Evolutionary conservation across 23 red algal genomes (phyloP), one percentile per base, ranked within the genome.

Genomic region (Gracilaria caudata): DNA sequence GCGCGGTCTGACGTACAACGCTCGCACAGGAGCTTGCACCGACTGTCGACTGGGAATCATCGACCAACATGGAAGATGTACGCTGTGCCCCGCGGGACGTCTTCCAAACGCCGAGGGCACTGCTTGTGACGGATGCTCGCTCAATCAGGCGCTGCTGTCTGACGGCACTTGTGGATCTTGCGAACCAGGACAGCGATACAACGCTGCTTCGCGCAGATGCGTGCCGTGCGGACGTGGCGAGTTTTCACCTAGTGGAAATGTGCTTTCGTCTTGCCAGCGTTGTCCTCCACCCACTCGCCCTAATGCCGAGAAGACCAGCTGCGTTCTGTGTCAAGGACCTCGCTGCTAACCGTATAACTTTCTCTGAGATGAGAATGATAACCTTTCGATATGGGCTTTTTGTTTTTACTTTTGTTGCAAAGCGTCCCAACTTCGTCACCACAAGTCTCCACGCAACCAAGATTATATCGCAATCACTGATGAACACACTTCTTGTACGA

Each of bases 281-380:
- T 71, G 65, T 20, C 65, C 65, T 33, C 65, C 65, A 7, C 65
- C 65, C 34, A 41, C 65, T 19, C 65, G 65, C 20, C 65, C 65
- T 1, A 71, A 10, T 41, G 65, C 34, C 1, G 65, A 71, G 4
- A 36, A 7, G n/a, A 26, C 32, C 1, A 60, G 57, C 25, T 60
- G 57, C 11, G 17, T 17, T 60, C 57, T 60, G 26, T 60, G 57
- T 28, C 14, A 60, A 17, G 57, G 57, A 60, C 57, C 57, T 8
- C n/a, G 23, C 14, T 60, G 57, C 23, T 60, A 60, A 57, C 11
- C 43, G n/a, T n/a, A n/a, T n/a, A n/a, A n/a, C n/a, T n/a, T n/a
- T n/a, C n/a, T n/a, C n/a, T n/a, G n/a, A n/a, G n/a, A n/a, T n/a
- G n/a, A n/a, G n/a, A n/a, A n/a, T n/a, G n/a, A n/a, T n/a, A n/a